phyloP scores from a whole-genome alignment of 805 yeast species.

The Candida golubevii region DNA sequence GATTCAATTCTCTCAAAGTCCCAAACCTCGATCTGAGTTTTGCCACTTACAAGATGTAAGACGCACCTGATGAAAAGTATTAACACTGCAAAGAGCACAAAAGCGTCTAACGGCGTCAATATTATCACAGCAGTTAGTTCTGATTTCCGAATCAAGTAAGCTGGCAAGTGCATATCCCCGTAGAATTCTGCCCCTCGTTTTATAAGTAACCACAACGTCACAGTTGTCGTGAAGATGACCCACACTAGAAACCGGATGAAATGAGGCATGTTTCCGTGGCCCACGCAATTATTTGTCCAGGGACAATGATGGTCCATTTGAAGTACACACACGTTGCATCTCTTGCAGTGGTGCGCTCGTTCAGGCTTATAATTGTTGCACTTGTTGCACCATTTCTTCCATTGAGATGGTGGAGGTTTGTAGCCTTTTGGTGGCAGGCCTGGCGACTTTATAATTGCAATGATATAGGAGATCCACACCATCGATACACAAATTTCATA shows the following conservation, averaged over 20 bases:
- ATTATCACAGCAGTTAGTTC: constrained; percentile 56
- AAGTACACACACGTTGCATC: constrained; percentile 70
- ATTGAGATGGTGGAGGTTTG: constrained; percentile 41
- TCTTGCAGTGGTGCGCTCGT: constrained; percentile 80
- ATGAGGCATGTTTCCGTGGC: constrained; percentile 71
- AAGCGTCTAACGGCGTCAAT: constrained; percentile 48
- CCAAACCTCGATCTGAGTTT: constrained; percentile 91
- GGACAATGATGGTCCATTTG: constrained; percentile 94
- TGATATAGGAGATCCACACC: constrained; percentile 69
- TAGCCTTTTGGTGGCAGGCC: constrained; percentile 60
- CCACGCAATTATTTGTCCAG: constrained; percentile 91
- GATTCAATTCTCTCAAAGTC: constrained; percentile 77
- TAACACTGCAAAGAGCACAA: constrained; percentile 59
- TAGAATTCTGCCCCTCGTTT: constrained; percentile 43
- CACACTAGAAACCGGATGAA: constrained; percentile 71
- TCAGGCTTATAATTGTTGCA: constrained; percentile 76
- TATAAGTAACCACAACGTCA: constrained; percentile 40
- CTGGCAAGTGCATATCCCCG: constrained; percentile 48
- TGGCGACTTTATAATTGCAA: constrained; percentile 65
- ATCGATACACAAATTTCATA: constrained; percentile 47
- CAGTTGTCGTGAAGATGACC: constrained; percentile 52
- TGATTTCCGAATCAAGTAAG: constrained; percentile 46
- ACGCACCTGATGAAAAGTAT: constrained; percentile 61
- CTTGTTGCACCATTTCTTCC: constrained; percentile 70
- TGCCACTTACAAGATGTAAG: constrained; percentile 56